Evolutionary conservation across 306 rosid genomes (phyloP), one percentile per base, ranked within the genome.

Genomic region (Hylodesmum podocarpum): DNA sequence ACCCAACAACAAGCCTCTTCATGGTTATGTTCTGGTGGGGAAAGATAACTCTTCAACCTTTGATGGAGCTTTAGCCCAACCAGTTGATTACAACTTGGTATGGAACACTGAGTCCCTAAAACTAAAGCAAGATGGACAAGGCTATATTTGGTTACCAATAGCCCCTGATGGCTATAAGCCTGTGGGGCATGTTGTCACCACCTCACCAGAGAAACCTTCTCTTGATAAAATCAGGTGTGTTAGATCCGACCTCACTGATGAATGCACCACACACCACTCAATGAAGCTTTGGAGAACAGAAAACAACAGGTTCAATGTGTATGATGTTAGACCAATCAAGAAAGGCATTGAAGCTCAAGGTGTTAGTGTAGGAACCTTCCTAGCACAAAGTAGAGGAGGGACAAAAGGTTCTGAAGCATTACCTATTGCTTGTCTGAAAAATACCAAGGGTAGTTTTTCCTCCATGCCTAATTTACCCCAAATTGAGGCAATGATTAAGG

Each of bases 101-200:
- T 91, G 95, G 86, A 87, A 61, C 61, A 89, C 86, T 10, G 75
- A 88, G 67, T 80, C 90, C 1, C 6, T 41, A 9, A 76, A 85
- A 9, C 65, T 80, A 39, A 86, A 87, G 74, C 84, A 83, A 75
- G 89, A 93, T 11, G 83, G 57, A 1, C 37, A 74, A 33, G 89
- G 89, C 5, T 88, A 87, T 43, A 34, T 93, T 41, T 93, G 97
- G 98, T 37, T 87, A 66, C 98, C 98, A 27, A 84, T 78, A 6
- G 85, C 98, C 13, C 89, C 89, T 1, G 78, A 79, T 31, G 95
- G 93, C 5, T 93, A 93, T 43, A 83, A 86, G 72, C 77, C 94
- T 27, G 33, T 88, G 0, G 97, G 98, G 33, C 70, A 84, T 27
- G 80, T 91, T 14, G 83, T 93, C 82, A 91, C 97, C 19, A 68